Percentiles rank a stretch among this genome's conserved stretches.
These are phyloP conservation scores for Chlorella sorokiniana DNA, from an alignment of 139 green algal genomes.

Conservation along the genomic window DNA sequence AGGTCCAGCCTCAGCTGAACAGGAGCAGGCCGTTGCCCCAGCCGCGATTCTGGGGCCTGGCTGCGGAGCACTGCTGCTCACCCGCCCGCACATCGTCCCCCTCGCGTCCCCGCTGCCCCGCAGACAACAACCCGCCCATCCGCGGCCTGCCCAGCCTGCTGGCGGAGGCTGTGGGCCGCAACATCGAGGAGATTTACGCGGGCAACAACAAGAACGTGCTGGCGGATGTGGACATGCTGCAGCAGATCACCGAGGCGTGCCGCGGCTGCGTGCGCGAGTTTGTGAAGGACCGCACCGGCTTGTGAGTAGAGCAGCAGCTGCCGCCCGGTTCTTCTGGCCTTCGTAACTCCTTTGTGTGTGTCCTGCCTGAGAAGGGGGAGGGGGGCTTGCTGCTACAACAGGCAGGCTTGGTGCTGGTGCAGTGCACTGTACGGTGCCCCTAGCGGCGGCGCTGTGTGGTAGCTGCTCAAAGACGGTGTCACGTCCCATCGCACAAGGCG, in stretches of 20 bases:
- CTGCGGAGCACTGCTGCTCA: background rate
- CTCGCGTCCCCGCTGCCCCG: background rate
- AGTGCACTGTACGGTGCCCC: too few species aligned
- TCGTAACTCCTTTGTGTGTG: background rate
- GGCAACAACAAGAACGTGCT: conserved; percentile 86
- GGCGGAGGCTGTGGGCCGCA: conserved; percentile 77
- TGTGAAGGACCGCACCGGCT: conserved; percentile 82
- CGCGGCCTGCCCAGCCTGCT: conserved; percentile 91
- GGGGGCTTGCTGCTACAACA: too few species aligned
- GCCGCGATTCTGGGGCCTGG: too few species aligned
- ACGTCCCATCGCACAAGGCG: too few species aligned
- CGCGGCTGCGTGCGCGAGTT: conserved; percentile 83
- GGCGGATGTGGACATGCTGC: conserved; percentile 84
- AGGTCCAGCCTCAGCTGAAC: too few species aligned
- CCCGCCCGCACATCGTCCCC: background rate
- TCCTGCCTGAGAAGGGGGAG: too few species aligned
- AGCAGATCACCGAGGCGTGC: conserved; percentile 42
- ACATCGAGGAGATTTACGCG: conserved; percentile 96
- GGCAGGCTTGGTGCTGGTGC: too few species aligned
- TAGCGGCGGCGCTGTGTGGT: too few species aligned
- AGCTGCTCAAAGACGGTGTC: too few species aligned
- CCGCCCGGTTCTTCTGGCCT: background rate
- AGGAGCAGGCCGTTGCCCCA: too few species aligned
- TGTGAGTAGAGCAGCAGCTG: conserved; percentile 38
- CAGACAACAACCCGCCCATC: conserved; percentile 80